These are phyloP conservation scores for Coniella lustricola DNA, from an alignment of 2,329 filamentous ascomycete species.

Conservation along the genomic window DNA sequence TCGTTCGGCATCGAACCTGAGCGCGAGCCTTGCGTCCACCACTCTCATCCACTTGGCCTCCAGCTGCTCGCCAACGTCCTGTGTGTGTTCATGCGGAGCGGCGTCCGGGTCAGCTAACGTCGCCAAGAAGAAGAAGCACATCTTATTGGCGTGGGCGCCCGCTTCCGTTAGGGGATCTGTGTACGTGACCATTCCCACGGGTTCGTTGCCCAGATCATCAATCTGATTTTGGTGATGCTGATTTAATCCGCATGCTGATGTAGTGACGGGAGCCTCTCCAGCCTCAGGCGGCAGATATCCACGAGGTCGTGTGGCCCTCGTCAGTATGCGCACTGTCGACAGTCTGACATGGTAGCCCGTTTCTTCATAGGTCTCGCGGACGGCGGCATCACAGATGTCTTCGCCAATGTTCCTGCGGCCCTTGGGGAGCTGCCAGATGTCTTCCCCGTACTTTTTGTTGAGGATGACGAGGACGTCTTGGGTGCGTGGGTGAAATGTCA, in stretches of 20 bases:
- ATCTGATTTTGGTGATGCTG: background rate
- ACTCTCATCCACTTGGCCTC: constrained; percentile 20
- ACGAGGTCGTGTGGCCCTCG: constrained; percentile 31
- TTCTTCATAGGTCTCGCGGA: constrained; percentile 42
- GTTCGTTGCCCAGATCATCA: constrained; percentile 27
- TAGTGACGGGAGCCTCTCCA: background rate
- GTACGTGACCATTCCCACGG: constrained; percentile 29
- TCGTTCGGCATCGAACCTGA: constrained; percentile 24
- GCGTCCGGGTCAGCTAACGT: constrained; percentile 23
- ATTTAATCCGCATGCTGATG: background rate
- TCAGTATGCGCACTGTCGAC: constrained; percentile 33
- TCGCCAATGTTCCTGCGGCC: constrained; percentile 42
- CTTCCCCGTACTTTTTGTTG: constrained; percentile 30
- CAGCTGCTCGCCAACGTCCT: constrained; percentile 27
- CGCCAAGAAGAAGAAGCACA: constrained; percentile 35
- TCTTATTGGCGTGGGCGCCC: constrained; percentile 28
- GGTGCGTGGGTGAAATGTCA: constrained; percentile 32
- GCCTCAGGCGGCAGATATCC: background rate
- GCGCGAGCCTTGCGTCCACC: constrained; percentile 16
- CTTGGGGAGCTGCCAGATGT: constrained; percentile 41
- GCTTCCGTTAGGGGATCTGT: constrained; percentile 25
- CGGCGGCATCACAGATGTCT: constrained; percentile 32
- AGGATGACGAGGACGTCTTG: constrained; percentile 35
- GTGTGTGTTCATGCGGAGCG: constrained; percentile 21
- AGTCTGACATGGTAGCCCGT: constrained; percentile 35